A percentile compares a stretch with the other conserved stretches of the same genome.
Evolutionary conservation across 305 asterid species (phyloP).

Genomic region (Plantago coronopus): DNA sequence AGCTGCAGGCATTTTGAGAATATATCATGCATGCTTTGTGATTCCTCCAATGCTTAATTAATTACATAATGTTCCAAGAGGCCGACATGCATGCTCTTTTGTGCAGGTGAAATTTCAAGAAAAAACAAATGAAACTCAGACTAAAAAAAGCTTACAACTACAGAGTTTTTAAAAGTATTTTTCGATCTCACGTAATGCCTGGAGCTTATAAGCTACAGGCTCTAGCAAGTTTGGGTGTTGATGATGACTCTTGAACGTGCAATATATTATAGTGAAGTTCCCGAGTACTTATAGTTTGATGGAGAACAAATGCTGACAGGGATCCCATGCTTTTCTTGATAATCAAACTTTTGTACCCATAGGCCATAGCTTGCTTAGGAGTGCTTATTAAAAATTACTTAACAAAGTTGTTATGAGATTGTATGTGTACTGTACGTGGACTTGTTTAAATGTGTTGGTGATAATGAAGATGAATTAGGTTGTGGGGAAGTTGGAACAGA

Average conservation of each 20-base stretch:
- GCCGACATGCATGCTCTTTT: conserved; percentile 16
- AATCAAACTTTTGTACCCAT: too few species aligned
- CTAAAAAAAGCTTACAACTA: background rate
- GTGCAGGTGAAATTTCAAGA: conserved; percentile 4
- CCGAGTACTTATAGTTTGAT: background rate
- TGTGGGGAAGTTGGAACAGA: too few species aligned
- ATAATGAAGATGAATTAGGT: too few species aligned
- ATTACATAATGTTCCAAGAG: background rate
- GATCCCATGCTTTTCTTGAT: conserved; percentile 29
- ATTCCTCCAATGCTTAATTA: conserved; percentile 3
- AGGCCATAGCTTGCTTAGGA: too few species aligned
- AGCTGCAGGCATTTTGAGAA: conserved; percentile 26
- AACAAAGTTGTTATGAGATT: too few species aligned
- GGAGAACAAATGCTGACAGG: conserved; percentile 40
- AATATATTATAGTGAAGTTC: conserved; percentile 6
- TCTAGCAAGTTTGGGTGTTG: background rate
- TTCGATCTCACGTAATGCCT: conserved; percentile 34
- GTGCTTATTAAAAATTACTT: too few species aligned
- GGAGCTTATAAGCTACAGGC: conserved; percentile 24
- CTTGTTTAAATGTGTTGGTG: too few species aligned
- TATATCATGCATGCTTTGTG: conserved; percentile 23
- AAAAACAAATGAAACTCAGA: conserved; percentile 17
- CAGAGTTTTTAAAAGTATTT: conserved; percentile 12
- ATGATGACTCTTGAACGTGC: conserved; percentile 19
- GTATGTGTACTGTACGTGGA: too few species aligned